Percentiles rank a stretch among this genome's conserved stretches.
Evolutionary conservation across 139 green algal species (phyloP).

Genomic region (Prasinococcaceae sp.): DNA sequence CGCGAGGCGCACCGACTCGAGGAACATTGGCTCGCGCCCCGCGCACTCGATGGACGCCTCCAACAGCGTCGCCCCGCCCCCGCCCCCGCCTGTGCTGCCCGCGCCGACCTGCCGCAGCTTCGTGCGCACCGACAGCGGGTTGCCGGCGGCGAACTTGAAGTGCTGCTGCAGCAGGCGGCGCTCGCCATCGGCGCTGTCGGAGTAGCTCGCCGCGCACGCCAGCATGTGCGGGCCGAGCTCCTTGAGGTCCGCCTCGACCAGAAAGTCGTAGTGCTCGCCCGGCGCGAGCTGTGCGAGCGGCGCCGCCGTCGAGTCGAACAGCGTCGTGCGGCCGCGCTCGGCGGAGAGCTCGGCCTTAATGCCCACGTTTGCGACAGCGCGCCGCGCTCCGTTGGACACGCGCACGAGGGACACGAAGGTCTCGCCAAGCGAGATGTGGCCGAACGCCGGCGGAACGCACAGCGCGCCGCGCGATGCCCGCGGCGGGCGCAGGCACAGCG

Average conservation of each 20-base stretch:
- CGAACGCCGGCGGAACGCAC: conserved; percentile 3
- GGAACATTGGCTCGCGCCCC: too few species aligned
- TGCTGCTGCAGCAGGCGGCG: conserved; percentile 34
- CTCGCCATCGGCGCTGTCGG: conserved; percentile 24
- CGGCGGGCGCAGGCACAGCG: too few species aligned
- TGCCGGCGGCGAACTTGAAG: conserved; percentile 44
- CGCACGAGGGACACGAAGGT: conserved; percentile 33
- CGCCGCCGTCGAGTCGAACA: conserved; percentile 15
- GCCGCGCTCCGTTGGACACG: conserved; percentile 17
- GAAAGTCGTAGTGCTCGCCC: conserved; percentile 35
- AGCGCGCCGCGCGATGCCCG: too few species aligned
- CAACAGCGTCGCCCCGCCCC: too few species aligned
- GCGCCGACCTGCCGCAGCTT: conserved; percentile 36
- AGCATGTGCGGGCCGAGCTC: conserved; percentile 44
- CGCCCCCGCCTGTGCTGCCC: too few species aligned
- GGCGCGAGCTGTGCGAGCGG: conserved; percentile 25
- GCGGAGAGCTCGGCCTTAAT: conserved; percentile 30
- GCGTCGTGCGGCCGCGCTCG: conserved; percentile 18
- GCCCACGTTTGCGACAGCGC: conserved; percentile 3
- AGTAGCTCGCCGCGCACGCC: conserved; percentile 32
- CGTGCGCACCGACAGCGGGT: conserved; percentile 47
- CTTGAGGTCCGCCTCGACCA: conserved; percentile 42
- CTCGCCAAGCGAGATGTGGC: conserved; percentile 30
- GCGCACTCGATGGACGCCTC: too few species aligned
- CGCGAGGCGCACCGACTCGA: too few species aligned